Percentiles rank a stretch among this genome's conserved stretches.
phyloP scores from a whole-genome alignment of 192 early-diverging fungal species.

The Lobosporangium transversale region DNA sequence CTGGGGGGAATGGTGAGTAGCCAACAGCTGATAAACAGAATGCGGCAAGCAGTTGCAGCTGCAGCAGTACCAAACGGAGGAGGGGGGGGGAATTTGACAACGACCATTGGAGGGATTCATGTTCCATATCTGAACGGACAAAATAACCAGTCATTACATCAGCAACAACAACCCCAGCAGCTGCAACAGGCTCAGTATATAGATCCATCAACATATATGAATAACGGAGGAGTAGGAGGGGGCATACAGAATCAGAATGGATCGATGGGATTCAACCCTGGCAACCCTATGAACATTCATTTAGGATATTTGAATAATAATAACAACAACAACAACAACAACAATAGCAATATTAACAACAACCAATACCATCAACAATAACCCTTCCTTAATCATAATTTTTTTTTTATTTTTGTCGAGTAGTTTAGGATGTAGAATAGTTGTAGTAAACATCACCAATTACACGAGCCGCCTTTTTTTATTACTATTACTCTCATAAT shows the following conservation, averaged over 20 bases:
- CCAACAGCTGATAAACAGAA: slow-evolving; percentile 25
- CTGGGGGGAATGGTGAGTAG: not conserved
- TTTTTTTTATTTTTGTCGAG: too few species aligned
- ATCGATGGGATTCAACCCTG: slow-evolving; percentile 11
- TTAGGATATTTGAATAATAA: slow-evolving; percentile 15
- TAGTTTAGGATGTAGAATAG: too few species aligned
- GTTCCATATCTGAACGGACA: slow-evolving; percentile 22
- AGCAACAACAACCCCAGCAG: slow-evolving; percentile 25
- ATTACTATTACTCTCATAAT: too few species aligned
- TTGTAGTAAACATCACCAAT: too few species aligned
- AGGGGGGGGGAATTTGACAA: not conserved
- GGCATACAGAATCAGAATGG: slow-evolving; percentile 1
- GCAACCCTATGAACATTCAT: slow-evolving; percentile 30
- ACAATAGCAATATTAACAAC: not conserved
- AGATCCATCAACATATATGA: slow-evolving; percentile 33
- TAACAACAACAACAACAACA: slow-evolving; percentile 1
- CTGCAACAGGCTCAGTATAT: slow-evolving; percentile 27
- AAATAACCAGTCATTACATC: slow-evolving; percentile 9
- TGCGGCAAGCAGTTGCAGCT: slow-evolving; percentile 22
- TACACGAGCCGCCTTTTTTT: too few species aligned
- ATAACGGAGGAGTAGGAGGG: too few species aligned
- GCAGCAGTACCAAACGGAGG: not conserved
- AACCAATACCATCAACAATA: too few species aligned
- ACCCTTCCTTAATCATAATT: too few species aligned
- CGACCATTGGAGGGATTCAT: slow-evolving; percentile 32